A percentile compares a stretch with the other conserved stretches of the same genome.
Conservation (phyloP, 1,284 basidiomycete genomes). For the Neonothopanus nambi region DNA sequence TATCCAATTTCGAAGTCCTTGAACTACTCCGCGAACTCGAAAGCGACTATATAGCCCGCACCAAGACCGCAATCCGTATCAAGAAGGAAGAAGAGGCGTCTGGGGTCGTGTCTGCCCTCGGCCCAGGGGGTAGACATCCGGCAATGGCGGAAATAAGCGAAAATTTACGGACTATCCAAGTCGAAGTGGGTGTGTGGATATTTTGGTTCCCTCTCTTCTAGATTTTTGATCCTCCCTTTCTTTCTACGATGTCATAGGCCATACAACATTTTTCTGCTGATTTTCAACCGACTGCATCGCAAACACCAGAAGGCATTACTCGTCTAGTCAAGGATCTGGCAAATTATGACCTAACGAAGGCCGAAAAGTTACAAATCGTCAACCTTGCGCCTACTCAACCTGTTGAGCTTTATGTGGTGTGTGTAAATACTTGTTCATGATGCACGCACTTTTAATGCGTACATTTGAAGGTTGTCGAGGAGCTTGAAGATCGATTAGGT, state of each 20-base stretch:
- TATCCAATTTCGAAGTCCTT: slow-evolving; percentile 88
- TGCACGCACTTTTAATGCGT: background rate
- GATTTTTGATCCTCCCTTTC: background rate
- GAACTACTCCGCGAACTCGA: slow-evolving; percentile 77
- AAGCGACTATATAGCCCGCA: slow-evolving; percentile 64
- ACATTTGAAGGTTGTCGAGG: slow-evolving; percentile 77
- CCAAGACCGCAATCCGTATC: slow-evolving; percentile 61
- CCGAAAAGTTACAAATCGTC: slow-evolving; percentile 88
- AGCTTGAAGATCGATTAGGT: slow-evolving; percentile 80
- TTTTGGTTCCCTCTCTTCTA: background rate
- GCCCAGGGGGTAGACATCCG: slow-evolving; percentile 29
- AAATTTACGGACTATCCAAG: slow-evolving; percentile 86
- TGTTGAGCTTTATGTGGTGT: slow-evolving; percentile 88
- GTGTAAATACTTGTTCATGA: slow-evolving; percentile 31
- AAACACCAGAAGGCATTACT: slow-evolving; percentile 66
- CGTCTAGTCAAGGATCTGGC: slow-evolving; percentile 69
- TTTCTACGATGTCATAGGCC: slow-evolving; percentile 57
- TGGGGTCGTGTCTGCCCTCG: slow-evolving; percentile 29
- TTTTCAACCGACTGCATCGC: slow-evolving; percentile 67
- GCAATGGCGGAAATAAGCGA: slow-evolving; percentile 62
- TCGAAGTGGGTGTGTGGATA: slow-evolving; percentile 62
- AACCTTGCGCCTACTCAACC: slow-evolving; percentile 83
- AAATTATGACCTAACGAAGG: slow-evolving; percentile 78
- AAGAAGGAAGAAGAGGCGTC: slow-evolving; percentile 70
- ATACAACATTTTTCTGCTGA: slow-evolving; percentile 81